These are phyloP conservation scores for Phytophthora sojae DNA, from an alignment of 352 stramenopile species.

Conservation along the genomic window DNA sequence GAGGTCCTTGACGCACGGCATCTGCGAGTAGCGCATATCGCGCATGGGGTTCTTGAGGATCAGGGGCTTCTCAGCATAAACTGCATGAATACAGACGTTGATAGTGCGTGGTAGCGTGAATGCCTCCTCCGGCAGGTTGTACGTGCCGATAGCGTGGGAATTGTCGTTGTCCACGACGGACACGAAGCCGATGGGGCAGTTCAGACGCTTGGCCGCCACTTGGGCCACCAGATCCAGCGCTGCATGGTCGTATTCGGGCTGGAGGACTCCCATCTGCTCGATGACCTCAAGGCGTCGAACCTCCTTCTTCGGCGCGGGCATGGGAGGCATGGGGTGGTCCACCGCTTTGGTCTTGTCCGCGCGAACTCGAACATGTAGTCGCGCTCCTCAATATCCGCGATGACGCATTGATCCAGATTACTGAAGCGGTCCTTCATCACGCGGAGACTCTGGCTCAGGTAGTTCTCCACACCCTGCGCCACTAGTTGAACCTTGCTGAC, in stretches of 20 bases:
- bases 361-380: slow-evolving; percentile 64
- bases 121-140: slow-evolving; percentile 44
- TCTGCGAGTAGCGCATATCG: slow-evolving; percentile 75
- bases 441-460: slow-evolving; percentile 49
- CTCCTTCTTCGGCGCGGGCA: slow-evolving; percentile 53
- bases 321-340: slow-evolving; percentile 57
- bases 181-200: slow-evolving; percentile 70
- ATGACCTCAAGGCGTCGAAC: slow-evolving; percentile 50
- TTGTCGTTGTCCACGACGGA: slow-evolving; percentile 61
- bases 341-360: slow-evolving; percentile 29
- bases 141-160: slow-evolving; percentile 62
- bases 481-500: slow-evolving; percentile 46
- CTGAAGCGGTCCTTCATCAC: slow-evolving; percentile 43
- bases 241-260: slow-evolving; percentile 49
- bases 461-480: slow-evolving; percentile 48
- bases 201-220: slow-evolving; percentile 64
- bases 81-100: slow-evolving; percentile 61
- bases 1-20: slow-evolving; percentile 53
- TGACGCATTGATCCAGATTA: slow-evolving; percentile 21
- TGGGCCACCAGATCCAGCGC: slow-evolving; percentile 69
- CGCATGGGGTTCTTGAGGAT: slow-evolving; percentile 73
- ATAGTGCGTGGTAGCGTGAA: slow-evolving; percentile 48
- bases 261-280: slow-evolving; percentile 50
- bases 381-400: slow-evolving; percentile 39
- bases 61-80: slow-evolving; percentile 71